phyloP scores from a whole-genome alignment of 257 asterid genomes.

The Capsicum chinense region DNA sequence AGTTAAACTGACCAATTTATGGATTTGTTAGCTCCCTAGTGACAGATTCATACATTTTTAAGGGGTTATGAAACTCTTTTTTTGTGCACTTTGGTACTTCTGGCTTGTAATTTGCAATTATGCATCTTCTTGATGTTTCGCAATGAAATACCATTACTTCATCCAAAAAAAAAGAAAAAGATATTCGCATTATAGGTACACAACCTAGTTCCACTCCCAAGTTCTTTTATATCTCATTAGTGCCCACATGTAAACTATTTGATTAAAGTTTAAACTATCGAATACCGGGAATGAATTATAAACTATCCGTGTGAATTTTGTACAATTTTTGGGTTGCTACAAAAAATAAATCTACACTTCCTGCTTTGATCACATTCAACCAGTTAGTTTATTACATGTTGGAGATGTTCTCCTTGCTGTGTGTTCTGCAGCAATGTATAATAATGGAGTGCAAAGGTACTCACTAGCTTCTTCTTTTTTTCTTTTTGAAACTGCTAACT shows the following conservation, averaged over 20 bases:
- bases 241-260: background rate
- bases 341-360: background rate
- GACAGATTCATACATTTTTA: background rate
- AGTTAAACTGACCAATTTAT: background rate
- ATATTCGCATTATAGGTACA: constrained; percentile 1
- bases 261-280: background rate
- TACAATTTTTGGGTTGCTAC: background rate
- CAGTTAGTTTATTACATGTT: background rate
- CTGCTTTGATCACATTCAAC: background rate
- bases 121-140: background rate
- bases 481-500: too few species aligned
- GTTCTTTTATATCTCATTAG: background rate
- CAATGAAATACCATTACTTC: background rate
- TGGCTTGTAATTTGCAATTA: background rate
- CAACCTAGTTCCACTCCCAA: background rate
- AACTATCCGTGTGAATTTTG: background rate
- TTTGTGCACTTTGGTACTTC: background rate
- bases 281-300: background rate
- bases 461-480: background rate
- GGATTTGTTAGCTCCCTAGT: constrained; percentile 6
- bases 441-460: background rate
- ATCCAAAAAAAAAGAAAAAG: constrained; percentile 25
- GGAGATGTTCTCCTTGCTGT: constrained; percentile 8
- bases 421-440: background rate
- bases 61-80: background rate